phyloP scores from a whole-genome alignment of 306 rosid genomes.

The Acacia melanoxylon region DNA sequence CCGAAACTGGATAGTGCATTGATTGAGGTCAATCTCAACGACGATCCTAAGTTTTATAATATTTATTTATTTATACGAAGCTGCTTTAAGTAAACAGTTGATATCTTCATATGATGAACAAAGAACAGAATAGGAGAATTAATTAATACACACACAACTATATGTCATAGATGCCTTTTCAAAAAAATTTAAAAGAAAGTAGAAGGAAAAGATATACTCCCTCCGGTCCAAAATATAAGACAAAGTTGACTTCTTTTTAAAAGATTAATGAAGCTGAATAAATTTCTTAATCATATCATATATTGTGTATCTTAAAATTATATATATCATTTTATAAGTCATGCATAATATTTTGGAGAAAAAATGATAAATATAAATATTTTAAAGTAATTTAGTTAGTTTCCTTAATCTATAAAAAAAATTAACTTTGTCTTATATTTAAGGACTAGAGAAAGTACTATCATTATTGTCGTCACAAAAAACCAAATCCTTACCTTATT shows the following conservation, averaged over 20 bases:
- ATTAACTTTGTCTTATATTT: no score
- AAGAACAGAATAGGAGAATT: not conserved
- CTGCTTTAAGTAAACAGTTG: not conserved
- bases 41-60: not conserved
- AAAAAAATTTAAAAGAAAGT: not conserved
- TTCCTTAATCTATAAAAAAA: no score
- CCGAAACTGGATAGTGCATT: not conserved
- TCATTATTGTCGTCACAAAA: not conserved
- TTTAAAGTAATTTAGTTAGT: no score
- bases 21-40: constrained; percentile 1
- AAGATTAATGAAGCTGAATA: no score
- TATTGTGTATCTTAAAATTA: no score
- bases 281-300: no score
- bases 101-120: not conserved
- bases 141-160: not conserved
- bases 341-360: no score
- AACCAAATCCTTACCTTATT: not conserved
- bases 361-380: no score
- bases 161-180: not conserved
- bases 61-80: not conserved
- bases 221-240: no score
- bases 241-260: no score
- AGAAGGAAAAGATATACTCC: not conserved
- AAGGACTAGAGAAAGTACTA: no score
- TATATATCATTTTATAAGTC: no score